phyloP scores from a whole-genome alignment of 2,329 filamentous ascomycete species.

The Simplicillium aogashimaense region DNA sequence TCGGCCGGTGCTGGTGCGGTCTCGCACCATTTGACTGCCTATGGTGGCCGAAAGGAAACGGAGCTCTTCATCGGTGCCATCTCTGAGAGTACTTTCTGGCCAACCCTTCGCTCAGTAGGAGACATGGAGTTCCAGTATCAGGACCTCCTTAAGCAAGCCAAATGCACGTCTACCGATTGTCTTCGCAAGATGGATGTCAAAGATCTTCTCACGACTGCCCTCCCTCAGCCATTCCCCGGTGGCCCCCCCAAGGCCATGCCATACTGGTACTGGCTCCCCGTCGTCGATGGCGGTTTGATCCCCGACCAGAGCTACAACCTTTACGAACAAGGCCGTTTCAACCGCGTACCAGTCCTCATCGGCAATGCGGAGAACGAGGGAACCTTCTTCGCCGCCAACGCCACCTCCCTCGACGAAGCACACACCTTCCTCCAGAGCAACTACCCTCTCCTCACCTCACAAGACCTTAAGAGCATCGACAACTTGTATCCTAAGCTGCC shows the following conservation, averaged over 20 bases:
- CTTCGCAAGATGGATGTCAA: slow-evolving; percentile 21
- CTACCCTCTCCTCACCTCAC: slow-evolving; percentile 24
- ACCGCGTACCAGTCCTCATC: slow-evolving; percentile 27
- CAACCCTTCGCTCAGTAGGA: slow-evolving; percentile 25
- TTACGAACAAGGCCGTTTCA: slow-evolving; percentile 21
- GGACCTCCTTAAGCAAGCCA: slow-evolving; percentile 1
- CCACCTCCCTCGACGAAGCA: slow-evolving; percentile 17
- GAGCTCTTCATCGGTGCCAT: slow-evolving; percentile 28
- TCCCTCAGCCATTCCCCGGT: slow-evolving; percentile 27
- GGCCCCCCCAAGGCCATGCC: slow-evolving; percentile 21
- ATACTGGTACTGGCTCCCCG: slow-evolving; percentile 35
- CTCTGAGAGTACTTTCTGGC: slow-evolving; percentile 32
- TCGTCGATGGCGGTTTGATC: slow-evolving; percentile 30
- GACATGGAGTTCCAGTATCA: slow-evolving; percentile 30
- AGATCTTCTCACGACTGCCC: slow-evolving; percentile 10
- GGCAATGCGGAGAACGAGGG: slow-evolving; percentile 19
- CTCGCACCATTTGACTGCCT: slow-evolving; percentile 32
- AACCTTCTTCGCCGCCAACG: slow-evolving; percentile 25
- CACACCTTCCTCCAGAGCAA: slow-evolving; percentile 27
- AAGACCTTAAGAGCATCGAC: slow-evolving; percentile 18
- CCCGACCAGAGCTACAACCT: slow-evolving; percentile 24
- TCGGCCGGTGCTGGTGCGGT: slow-evolving; percentile 41
- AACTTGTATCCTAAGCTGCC: slow-evolving; percentile 20
- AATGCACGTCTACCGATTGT: slow-evolving; percentile 17
- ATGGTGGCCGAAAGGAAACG: slow-evolving; percentile 26